phyloP scores from a whole-genome alignment of 345 rosid genomes.

The Abelmoschus esculentus region DNA sequence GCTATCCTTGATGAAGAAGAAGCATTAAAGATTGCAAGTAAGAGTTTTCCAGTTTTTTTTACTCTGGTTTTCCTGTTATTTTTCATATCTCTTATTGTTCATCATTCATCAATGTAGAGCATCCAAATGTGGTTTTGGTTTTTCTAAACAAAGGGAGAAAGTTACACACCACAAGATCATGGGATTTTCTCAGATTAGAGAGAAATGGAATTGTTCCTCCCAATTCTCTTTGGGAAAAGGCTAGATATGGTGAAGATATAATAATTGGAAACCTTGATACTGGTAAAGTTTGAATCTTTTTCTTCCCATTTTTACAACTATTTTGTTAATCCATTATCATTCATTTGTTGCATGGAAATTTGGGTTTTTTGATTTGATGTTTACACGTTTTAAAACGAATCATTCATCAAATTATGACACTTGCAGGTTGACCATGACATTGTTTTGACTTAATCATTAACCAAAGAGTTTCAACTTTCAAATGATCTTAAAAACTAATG shows the following conservation, averaged over 20 bases:
- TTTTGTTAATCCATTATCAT: not conserved
- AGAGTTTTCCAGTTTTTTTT: not conserved
- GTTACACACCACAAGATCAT: conserved; percentile 56
- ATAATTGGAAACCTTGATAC: conserved; percentile 64
- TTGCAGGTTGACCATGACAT: not conserved
- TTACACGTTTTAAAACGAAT: not conserved
- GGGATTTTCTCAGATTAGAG: conserved; percentile 57
- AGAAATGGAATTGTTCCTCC: conserved; percentile 26
- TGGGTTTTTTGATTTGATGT: conserved; percentile 7
- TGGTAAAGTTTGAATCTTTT: conserved; percentile 21
- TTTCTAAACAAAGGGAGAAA: conserved; percentile 42
- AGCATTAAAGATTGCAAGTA: conserved; percentile 55
- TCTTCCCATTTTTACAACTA: not conserved
- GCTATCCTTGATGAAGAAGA: conserved; percentile 47
- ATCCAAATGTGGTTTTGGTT: conserved; percentile 51
- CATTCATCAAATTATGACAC: not conserved
- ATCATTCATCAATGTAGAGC: conserved; percentile 27
- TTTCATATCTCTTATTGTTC: not conserved
- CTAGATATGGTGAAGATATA: conserved; percentile 40
- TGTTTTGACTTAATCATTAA: not conserved
- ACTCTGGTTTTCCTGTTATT: not conserved
- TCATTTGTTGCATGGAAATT: not conserved
- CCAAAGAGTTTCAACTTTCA: not conserved
- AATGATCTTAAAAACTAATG: not conserved
- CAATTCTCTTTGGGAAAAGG: conserved; percentile 38